Evolutionary conservation across 495 filamentous ascomycete species (phyloP).

Genomic region (Penicillium parvum): DNA sequence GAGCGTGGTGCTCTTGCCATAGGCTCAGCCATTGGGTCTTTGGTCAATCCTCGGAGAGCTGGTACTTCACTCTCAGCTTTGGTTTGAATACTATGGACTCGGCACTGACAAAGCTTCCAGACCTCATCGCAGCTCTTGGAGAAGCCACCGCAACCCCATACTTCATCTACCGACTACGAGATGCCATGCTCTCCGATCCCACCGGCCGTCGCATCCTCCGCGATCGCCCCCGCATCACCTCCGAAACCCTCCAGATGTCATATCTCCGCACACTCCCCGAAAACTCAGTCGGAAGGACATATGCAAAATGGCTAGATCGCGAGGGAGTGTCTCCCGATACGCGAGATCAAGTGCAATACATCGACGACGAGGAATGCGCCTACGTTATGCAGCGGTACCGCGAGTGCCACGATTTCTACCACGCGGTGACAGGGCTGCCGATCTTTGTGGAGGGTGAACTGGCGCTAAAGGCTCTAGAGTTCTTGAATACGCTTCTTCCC

Average conservation of each 20-base stretch:
- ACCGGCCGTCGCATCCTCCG: conserved; percentile 90
- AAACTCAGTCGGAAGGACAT: conserved; percentile 78
- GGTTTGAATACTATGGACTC: not conserved
- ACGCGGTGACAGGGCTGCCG: conserved; percentile 88
- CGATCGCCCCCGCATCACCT: conserved; percentile 84
- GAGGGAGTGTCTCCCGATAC: conserved; percentile 94
- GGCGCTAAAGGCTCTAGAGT: conserved; percentile 94
- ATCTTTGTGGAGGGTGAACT: conserved; percentile 92
- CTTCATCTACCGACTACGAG: conserved; percentile 88
- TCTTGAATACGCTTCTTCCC: conserved; percentile 85
- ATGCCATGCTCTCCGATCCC: conserved; percentile 79
- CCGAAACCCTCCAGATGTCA: conserved; percentile 63
- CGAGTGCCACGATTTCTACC: conserved; percentile 98
- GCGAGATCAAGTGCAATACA: conserved; percentile 72
- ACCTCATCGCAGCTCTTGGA: conserved; percentile 89
- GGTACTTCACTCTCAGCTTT: conserved; percentile 38
- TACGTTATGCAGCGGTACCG: conserved; percentile 99
- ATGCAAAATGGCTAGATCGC: conserved; percentile 81
- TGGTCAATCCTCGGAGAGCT: conserved; percentile 74
- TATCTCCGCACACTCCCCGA: conserved; percentile 66
- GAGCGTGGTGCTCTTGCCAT: conserved; percentile 75
- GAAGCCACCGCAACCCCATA: conserved; percentile 92
- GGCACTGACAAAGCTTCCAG: conserved; percentile 43
- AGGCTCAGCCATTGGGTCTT: conserved; percentile 75
- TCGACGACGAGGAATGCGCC: conserved; percentile 90